Conservation (phyloP, 2,329 filamentous ascomycete species). For the Talaromyces amestolkiae region DNA sequence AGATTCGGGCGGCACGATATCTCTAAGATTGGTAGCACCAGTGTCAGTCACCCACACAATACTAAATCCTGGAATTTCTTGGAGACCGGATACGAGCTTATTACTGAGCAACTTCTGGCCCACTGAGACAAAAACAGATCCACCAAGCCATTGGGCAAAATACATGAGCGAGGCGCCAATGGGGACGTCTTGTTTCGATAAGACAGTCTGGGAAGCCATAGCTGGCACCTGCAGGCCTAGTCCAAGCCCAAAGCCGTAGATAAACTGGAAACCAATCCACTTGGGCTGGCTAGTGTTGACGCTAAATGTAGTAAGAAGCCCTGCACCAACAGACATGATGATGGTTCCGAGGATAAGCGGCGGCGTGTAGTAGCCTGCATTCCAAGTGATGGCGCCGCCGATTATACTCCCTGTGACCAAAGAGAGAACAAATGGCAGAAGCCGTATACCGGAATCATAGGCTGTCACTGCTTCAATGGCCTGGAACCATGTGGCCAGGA, state of each 20-base stretch:
- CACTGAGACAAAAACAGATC: slow-evolving; percentile 23
- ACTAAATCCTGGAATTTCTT: not conserved
- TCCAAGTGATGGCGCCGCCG: not conserved
- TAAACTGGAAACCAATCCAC: not conserved
- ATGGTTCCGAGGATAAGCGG: slow-evolving; percentile 28
- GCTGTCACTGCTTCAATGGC: not conserved
- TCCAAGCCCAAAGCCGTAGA: not conserved
- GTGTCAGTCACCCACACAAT: not conserved
- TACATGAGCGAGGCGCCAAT: not conserved
- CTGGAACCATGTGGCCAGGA: not conserved
- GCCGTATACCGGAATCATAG: not conserved
- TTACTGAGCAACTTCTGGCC: slow-evolving; percentile 32
- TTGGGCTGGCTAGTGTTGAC: slow-evolving; percentile 21
- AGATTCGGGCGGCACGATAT: not conserved
- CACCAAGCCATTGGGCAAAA: not conserved
- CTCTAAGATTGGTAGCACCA: not conserved
- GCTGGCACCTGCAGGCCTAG: not conserved
- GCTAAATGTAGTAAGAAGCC: slow-evolving; percentile 34
- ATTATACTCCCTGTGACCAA: not conserved
- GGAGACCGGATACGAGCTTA: slow-evolving; percentile 19
- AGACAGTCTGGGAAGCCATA: not conserved
- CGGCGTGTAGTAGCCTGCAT: slow-evolving; percentile 28
- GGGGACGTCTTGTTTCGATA: not conserved
- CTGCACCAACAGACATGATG: slow-evolving; percentile 29
- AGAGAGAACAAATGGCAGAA: not conserved